Evolutionary conservation across 2,329 filamentous ascomycete species (phyloP), one percentile per base, ranked within the genome.

Genomic region (Pseudocercospora cruenta): DNA sequence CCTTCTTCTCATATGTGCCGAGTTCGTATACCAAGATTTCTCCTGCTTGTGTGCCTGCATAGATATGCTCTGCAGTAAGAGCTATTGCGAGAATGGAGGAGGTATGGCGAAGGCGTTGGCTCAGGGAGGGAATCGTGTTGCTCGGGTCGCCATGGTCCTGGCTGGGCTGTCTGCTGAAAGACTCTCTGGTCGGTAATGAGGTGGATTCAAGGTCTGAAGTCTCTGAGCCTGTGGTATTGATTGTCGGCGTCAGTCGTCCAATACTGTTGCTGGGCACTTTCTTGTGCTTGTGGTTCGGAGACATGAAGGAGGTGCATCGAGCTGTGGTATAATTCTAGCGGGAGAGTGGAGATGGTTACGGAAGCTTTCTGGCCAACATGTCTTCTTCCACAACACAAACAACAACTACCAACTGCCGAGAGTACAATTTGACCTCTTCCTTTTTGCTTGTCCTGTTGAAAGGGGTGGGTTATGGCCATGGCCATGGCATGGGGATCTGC

Each of bases 1-100:
- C 85, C 28, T 91, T 87, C 59, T 91, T 88, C 78, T 96, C 90
- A 77, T 94, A 99, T 7, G 92, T 96, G 71, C 90, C 89, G 53
- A 99, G 86, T 3, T 91, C 93, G 91, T 93, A 99, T 53, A 94
- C 85, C 54, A 96, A 85, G 67, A 99, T 96, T 81, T 97, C 93
- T 67, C 95, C 95, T 69, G 93, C 91, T 77, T 97, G 93, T 1
- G 95, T 94, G 47, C 95, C 95, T 19, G 94, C 94, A 78, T 93
- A 99, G 62, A 99, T 91, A 76, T 89, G 90, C 57, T 91, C 85
- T 60, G 92, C 85, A 64, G 92, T 93, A 24, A 97, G 88, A 3
- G 90, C 92, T 63, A 99, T 86, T 8, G 93, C 88, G 59, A 99
- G 88, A 57, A 96, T 91, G 2, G 91, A 93, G 78, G 88, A 91